Percentiles rank a stretch among this genome's conserved stretches.
phyloP scores from a whole-genome alignment of 176 grass and related monocot genomes.

The Oryza officinalis region DNA sequence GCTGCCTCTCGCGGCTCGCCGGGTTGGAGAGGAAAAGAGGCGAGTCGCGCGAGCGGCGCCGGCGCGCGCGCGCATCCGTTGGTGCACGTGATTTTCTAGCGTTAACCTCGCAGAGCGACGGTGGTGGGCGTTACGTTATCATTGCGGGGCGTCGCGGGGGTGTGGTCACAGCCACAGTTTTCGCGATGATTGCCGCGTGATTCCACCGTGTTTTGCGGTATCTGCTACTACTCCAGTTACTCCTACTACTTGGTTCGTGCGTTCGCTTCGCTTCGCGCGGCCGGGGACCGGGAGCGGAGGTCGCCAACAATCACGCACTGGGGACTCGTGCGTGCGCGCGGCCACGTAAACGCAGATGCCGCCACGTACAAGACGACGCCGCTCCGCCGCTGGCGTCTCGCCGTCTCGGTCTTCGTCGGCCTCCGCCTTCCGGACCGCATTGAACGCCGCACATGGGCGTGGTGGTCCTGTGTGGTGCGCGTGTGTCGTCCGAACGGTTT shows the following conservation, averaged over 20 bases:
- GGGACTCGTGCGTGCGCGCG: neutral
- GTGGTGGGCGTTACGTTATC: neutral
- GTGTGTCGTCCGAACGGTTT: neutral
- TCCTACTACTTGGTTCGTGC: neutral
- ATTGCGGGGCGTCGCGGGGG: neutral
- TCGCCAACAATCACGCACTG: neutral
- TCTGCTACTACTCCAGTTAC: too few relatives aligned
- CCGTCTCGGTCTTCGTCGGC: neutral
- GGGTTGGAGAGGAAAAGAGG: neutral
- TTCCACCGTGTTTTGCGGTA: neutral
- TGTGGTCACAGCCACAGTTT: neutral
- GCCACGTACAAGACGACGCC: neutral
- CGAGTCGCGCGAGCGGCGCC: neutral
- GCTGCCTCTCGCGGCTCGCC: neutral
- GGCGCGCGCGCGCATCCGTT: neutral
- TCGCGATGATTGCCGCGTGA: neutral
- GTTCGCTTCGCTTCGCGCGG: neutral
- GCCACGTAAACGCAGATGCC: neutral
- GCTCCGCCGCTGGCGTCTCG: neutral
- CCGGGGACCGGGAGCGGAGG: neutral
- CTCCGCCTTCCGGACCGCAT: neutral
- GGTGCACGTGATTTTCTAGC: neutral
- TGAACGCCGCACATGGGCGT: neutral
- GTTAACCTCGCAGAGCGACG: neutral
- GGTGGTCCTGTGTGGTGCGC: neutral